Conservation (phyloP, 805 yeast species). For the Candida boidinii region DNA sequence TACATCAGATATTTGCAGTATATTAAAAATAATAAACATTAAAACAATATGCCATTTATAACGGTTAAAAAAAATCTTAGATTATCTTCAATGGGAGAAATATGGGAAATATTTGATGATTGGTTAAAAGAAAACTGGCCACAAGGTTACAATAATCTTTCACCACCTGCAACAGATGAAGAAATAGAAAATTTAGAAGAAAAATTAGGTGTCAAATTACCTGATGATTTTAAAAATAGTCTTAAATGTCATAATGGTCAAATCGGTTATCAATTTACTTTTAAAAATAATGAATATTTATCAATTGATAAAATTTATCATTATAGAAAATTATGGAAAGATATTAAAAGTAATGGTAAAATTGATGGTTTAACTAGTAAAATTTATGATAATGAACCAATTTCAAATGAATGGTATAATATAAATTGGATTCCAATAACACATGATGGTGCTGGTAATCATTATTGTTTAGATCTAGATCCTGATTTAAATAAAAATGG, state of each 20-base stretch:
- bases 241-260: conserved; percentile 3
- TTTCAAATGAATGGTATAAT: background rate
- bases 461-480: background rate
- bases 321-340: background rate
- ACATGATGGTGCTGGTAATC: conserved; percentile 1
- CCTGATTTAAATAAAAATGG: background rate
- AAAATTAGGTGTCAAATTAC: conserved; percentile 1
- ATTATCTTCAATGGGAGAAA: no score
- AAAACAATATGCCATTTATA: no score
- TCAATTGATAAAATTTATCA: background rate
- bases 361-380: background rate
- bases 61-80: no score
- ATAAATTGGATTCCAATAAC: conserved; percentile 1
- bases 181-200: conserved; percentile 1
- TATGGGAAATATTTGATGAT: no score
- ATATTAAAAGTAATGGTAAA: background rate
- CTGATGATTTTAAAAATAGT: conserved; percentile 2
- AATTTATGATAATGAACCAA: background rate
- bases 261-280: background rate
- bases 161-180: background rate
- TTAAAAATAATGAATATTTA: background rate
- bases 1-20: no score
- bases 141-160: background rate
- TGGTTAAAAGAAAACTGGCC: background rate
- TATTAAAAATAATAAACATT: no score